Base-by-base conservation (phyloP, 1,284 basidiomycete genomes). In the Pseudozyma hubeiensis region DNA sequence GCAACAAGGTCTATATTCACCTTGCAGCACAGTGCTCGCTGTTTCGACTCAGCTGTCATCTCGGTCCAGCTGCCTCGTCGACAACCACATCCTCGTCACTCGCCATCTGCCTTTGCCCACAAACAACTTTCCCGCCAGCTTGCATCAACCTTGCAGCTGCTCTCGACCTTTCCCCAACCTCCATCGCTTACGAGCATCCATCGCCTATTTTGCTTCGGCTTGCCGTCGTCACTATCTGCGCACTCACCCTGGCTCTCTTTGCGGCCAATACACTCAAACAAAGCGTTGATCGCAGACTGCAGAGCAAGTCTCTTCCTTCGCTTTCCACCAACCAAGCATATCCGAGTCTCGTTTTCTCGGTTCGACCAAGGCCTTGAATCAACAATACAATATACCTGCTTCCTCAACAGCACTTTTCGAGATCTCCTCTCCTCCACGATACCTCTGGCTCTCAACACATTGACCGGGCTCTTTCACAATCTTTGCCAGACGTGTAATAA, bases 301-400 rank as follows among this genome's bases (percentile, higher is more conserved):
- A 44, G 43, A 44, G 43, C 19, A 7, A 44, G 43, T 44, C 43
- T 44, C 43, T 35, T 13, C 35, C 44, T 45, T 37, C 19, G 24
- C 4, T 24, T 2, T 24, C 4, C 24, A 24, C 17, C 29, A 46
- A 53, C 53, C 58, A 67, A 61, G 48, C 43, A 45, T 53, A 8
- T 41, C 40, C 35, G 24, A 14, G 11, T 45, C 10, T 9, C 24
- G 24, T n/a, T 17, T 30, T 24, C 34, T 14, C 14, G 8, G 14
- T 37, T 41, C 31, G 7, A 31, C 24, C 33, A 19, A 4, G 4
- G 17, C 30, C 37, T 41, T 14, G 14, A 14, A 53, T n/a, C 53
- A 41, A 40, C 63, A 45, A 53, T 31, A 60, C 33, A 50, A 48
- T 67, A 67, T 67, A 67, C 64, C 64, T 67, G 64, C 58, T 61